Evolutionary conservation across 768 basidiomycete genomes (phyloP).

Genomic region (Gloeostereum incarnatum): DNA sequence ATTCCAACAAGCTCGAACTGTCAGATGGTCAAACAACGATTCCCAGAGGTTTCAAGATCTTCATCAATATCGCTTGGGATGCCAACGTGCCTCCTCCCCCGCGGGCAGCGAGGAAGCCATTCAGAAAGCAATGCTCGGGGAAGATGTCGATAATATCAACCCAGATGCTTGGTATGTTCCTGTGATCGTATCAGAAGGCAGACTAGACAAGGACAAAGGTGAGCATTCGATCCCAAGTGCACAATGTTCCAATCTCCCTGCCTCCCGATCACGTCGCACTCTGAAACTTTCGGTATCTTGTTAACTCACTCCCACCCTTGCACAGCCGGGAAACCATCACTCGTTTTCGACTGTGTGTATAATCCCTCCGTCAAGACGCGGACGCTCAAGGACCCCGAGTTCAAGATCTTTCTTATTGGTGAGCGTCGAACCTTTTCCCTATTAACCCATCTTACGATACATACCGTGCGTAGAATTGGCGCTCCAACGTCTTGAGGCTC

Average conservation of each 20-base stretch:
- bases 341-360: constrained; percentile 71
- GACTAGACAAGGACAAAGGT: constrained; percentile 67
- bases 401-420: constrained; percentile 68
- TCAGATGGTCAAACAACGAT: constrained; percentile 20
- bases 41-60: constrained; percentile 49
- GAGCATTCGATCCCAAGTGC: constrained; percentile 10
- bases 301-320: constrained; percentile 4
- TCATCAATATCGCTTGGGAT: constrained; percentile 72
- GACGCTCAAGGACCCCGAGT: constrained; percentile 47
- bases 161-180: constrained; percentile 55
- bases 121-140: constrained; percentile 45
- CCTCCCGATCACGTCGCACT: background rate
- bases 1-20: constrained; percentile 18
- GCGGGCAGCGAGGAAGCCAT: constrained; percentile 48
- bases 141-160: constrained; percentile 28
- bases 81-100: constrained; percentile 60
- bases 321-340: constrained; percentile 56
- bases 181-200: constrained; percentile 56
- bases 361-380: constrained; percentile 51
- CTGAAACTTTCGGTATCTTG: no score
- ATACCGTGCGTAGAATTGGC: constrained; percentile 44
- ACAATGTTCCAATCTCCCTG: background rate
- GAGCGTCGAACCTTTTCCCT: constrained; percentile 11
- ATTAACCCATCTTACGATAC: background rate
- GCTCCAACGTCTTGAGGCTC: constrained; percentile 57